phyloP scores from a whole-genome alignment of 1,284 basidiomycete genomes.

The Ustilago lituana region DNA sequence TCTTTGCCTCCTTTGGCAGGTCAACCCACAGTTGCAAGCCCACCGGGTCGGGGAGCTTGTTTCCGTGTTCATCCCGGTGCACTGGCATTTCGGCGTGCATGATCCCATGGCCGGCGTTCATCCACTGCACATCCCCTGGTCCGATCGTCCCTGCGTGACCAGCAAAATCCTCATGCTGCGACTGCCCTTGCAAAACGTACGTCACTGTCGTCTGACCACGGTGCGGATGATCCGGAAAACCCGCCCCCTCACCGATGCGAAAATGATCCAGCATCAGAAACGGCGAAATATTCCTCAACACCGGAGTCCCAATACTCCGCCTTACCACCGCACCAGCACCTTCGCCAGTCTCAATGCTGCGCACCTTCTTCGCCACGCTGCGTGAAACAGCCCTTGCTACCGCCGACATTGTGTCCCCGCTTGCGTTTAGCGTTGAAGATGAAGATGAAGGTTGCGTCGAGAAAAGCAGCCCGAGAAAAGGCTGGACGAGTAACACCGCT shows the following conservation, averaged over 20 bases:
- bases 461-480: background rate
- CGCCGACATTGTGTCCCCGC: slow-evolving; percentile 7
- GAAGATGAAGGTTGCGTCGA: background rate
- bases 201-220: slow-evolving; percentile 71
- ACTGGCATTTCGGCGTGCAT: slow-evolving; percentile 79
- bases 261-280: slow-evolving; percentile 77
- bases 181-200: slow-evolving; percentile 85
- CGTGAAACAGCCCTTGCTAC: slow-evolving; percentile 72
- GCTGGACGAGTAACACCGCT: slow-evolving; percentile 1
- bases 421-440: too few relatives aligned
- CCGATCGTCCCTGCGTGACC: slow-evolving; percentile 79
- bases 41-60: slow-evolving; percentile 73
- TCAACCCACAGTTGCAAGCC: slow-evolving; percentile 96
- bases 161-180: slow-evolving; percentile 88
- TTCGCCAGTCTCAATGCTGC: slow-evolving; percentile 83
- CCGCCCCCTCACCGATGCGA: slow-evolving; percentile 71
- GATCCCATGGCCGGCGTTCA: slow-evolving; percentile 53
- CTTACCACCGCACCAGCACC: slow-evolving; percentile 89
- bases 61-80: slow-evolving; percentile 72
- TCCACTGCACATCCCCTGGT: slow-evolving; percentile 71
- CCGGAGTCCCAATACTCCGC: slow-evolving; percentile 82
- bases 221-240: slow-evolving; percentile 81
- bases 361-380: slow-evolving; percentile 77
- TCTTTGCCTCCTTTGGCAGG: slow-evolving; percentile 85
- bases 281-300: slow-evolving; percentile 82